Conservation (phyloP, 768 basidiomycete species). For the Pulveroboletus frians region DNA sequence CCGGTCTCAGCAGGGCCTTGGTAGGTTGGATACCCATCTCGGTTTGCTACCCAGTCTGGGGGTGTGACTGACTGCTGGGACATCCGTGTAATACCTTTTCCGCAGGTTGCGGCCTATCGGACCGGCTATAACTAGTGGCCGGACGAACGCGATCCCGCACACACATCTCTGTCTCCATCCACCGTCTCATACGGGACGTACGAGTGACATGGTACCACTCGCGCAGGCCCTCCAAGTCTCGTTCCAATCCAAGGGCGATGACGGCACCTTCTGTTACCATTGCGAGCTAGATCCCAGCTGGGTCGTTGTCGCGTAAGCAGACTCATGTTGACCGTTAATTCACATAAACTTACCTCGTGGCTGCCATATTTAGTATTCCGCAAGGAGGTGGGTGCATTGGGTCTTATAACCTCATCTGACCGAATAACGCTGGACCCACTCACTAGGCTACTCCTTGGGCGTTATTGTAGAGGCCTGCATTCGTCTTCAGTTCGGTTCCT, state of each 20-base stretch:
- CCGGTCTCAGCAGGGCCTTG: no score
- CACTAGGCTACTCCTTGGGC: constrained; percentile 54
- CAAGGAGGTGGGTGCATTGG: constrained; percentile 42
- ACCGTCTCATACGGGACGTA: no score
- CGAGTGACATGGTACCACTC: constrained; percentile 16
- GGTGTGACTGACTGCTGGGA: no score
- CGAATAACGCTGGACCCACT: background rate
- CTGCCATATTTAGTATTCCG: constrained; percentile 35
- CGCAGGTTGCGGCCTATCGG: no score
- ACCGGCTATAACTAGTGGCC: no score
- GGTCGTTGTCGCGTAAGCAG: constrained; percentile 40
- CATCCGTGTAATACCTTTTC: no score
- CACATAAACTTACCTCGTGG: background rate
- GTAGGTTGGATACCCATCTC: no score
- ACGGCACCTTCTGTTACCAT: constrained; percentile 13
- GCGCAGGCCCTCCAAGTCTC: constrained; percentile 21
- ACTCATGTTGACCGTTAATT: no score
- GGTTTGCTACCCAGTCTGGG: no score
- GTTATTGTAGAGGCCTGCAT: constrained; percentile 52
- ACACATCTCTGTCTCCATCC: no score
- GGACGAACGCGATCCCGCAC: no score
- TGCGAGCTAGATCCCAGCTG: constrained; percentile 44
- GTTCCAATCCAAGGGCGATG: constrained; percentile 16
- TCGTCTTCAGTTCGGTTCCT: constrained; percentile 41
- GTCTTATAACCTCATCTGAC: background rate